A percentile compares a stretch with the other conserved stretches of the same genome.
These are phyloP conservation scores for Zoysia japonica DNA, from an alignment of 176 grass and related monocot genomes.

Conservation along the genomic window DNA sequence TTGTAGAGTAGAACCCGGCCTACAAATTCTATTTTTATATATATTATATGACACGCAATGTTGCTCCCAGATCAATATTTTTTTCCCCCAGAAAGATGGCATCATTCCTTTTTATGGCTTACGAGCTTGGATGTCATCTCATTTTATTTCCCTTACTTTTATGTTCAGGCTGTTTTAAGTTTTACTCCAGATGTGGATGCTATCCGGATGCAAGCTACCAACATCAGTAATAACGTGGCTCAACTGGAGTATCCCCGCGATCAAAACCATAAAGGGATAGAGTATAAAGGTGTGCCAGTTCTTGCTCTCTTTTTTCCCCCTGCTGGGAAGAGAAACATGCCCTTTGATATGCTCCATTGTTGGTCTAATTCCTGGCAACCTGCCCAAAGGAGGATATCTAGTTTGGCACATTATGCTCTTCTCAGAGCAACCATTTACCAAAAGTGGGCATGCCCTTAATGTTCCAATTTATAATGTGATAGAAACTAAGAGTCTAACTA, in stretches of 20 bases:
- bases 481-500: neutral
- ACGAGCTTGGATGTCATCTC: slow-evolving; percentile 10
- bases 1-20: neutral
- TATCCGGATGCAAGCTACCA: slow-evolving; percentile 1
- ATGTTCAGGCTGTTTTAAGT: slow-evolving; percentile 4
- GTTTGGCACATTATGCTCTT: neutral
- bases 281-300: slow-evolving; percentile 25
- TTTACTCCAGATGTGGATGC: slow-evolving; percentile 25
- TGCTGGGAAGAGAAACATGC: neutral
- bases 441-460: slow-evolving; percentile 2
- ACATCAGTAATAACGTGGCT: neutral
- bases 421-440: neutral
- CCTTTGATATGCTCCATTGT: neutral
- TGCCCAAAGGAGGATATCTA: neutral
- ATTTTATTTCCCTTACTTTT: neutral
- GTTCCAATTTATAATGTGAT: neutral
- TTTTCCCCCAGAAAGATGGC: neutral
- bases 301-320: neutral
- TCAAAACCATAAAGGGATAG: neutral
- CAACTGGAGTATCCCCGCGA: neutral
- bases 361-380: neutral
- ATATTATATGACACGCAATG: neutral
- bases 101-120: slow-evolving; percentile 14
- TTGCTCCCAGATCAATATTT: neutral
- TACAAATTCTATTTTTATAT: too few species aligned